Base-by-base conservation (phyloP, 176 grass and related monocot genomes). In the Bolboschoenus planiculmis region DNA sequence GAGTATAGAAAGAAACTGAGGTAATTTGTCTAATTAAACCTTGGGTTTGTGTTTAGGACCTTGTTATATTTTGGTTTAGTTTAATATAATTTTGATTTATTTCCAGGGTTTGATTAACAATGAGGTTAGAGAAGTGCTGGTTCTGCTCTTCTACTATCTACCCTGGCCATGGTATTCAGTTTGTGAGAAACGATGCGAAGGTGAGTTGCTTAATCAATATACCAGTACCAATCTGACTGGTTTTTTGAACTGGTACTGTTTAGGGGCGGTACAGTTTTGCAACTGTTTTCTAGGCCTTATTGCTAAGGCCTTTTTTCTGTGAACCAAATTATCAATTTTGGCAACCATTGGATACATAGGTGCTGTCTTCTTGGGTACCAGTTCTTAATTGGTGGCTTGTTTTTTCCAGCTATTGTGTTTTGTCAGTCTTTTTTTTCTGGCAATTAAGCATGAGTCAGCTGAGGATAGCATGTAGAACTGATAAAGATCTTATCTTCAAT, bases 81-180 rank as follows among this genome's bases (percentile, higher is more conserved):
- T 50, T 15, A 26, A 29, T 43, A 23, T 71, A 13, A 23, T 27
- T 33, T 47, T 82, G 18, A 18, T 61, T 44, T 7, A 1, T 82
- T 63, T 63, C n/a, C 80, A 82, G 80, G 58, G 60, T 82, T 65
- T 82, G 54, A 75, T 56, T 77, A 85, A 57, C 66, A 34, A 99
- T 99, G 97, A 95, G 93, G 86, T 89, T 99, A 89, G 93, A 99
- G 91, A 99, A 95, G 89, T 99, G 97, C 83, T 93, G 96, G 97
- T 99, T 99, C 90, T 99, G 96, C 83, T 97, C 94, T 33, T 97
- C 94, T 31, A 97, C 94, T 54, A 60, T 97, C 78, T 97, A 97
- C 63, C 91, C 93, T 4, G 93, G 93, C 34, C 97, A 99, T 65
- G 91, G 93, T 51, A 99, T 96, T 87, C 97, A 99, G 68, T 99